Base-by-base conservation (phyloP, 2,329 filamentous ascomycete species). In the Leptodontidium sp. region DNA sequence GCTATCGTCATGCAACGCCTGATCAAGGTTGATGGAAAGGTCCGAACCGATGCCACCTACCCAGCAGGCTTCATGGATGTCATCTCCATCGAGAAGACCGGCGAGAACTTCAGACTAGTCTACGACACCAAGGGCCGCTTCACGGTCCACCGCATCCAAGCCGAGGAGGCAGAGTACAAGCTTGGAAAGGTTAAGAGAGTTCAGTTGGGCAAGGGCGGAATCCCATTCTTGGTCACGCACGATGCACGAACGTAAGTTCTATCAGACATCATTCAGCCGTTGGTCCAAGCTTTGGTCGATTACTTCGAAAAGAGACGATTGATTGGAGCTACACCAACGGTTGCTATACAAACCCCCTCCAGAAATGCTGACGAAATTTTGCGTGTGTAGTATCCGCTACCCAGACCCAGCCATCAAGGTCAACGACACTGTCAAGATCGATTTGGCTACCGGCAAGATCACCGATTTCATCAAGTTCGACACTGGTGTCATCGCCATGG, bases 181-280 rank as follows among this genome's bases (percentile, higher is more conserved):
- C 90, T 99, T 80, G 94, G 94, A 89, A 99, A 98, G 90, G 96
- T 99, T 88, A 98, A 98, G 93, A 92, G 95, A 81, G 96, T 99
- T 74, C 96, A 99, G 89, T 90, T 99, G 80, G 96, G 96, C 89
- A 95, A 94, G 86, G 97, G 96, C 87, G 96, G 94, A 88, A 97
- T 99, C 91, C 96, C 96, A 97, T 99, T 97, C 94, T 98, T 98
- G 94, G 96, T 99, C 93, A 99, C 96, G 94, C 96, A 99, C 93
- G 96, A 99, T 96, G 96, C 96, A 87, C 92, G 96, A 94, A 99
- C 96, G 95, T 99, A 89, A 97, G 95, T 98, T 92, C 89, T 91
- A 86, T 90, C 87, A 89, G 86, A 92, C 92, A 93, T 98, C 94
- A 96, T 94, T 98, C 95, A 98, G 95, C 91, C 95, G 95, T 98